A percentile compares a stretch with the other conserved stretches of the same genome.
Conservation (phyloP, 768 basidiomycete genomes). For the Floccularia luteovirens region DNA sequence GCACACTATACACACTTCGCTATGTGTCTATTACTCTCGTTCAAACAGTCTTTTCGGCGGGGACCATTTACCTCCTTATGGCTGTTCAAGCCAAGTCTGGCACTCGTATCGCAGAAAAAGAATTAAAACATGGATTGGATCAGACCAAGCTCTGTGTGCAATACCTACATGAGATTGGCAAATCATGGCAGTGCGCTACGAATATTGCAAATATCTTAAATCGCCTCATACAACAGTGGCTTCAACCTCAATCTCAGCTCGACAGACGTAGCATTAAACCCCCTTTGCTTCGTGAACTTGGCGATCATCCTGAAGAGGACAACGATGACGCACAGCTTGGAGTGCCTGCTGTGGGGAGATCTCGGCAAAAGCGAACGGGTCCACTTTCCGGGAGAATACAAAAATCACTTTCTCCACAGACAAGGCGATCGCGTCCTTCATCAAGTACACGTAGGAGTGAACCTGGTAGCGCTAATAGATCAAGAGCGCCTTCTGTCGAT, state of each 20-base stretch:
- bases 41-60: slow-evolving; percentile 52
- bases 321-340: slow-evolving; percentile 8
- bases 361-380: background rate
- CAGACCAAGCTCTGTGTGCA: slow-evolving; percentile 40
- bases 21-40: slow-evolving; percentile 51
- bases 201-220: slow-evolving; percentile 40
- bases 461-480: too few species aligned
- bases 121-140: slow-evolving; percentile 31
- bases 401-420: background rate
- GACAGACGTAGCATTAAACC: too few species aligned
- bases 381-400: background rate
- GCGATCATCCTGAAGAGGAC: slow-evolving; percentile 28
- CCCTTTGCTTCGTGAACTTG: too few species aligned
- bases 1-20: slow-evolving; percentile 44
- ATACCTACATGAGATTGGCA: slow-evolving; percentile 45
- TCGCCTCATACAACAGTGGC: slow-evolving; percentile 32
- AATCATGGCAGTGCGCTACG: slow-evolving; percentile 45
- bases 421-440: background rate
- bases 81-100: slow-evolving; percentile 46
- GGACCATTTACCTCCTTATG: slow-evolving; percentile 47
- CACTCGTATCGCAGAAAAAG: slow-evolving; percentile 36
- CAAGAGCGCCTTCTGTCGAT: background rate
- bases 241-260: too few species aligned
- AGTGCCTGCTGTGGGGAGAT: background rate
- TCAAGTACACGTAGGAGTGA: background rate